Conservation (phyloP, 2,329 filamentous ascomycete species). For the Dactylonectria macrodidyma region DNA sequence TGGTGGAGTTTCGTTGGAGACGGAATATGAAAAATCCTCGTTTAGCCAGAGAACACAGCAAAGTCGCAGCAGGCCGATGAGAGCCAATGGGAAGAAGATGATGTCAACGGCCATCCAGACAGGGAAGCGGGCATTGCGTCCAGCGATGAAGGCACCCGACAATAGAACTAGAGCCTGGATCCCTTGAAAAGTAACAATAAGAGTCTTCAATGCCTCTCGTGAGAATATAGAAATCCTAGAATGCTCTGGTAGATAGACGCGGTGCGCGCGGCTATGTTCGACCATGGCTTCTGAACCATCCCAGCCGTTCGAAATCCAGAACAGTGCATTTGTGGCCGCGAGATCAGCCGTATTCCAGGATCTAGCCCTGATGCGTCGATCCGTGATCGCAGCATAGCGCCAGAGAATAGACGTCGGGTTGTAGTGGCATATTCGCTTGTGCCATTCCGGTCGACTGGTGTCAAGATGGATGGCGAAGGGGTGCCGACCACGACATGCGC, state of each 20-base stretch:
- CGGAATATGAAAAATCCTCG: too few relatives aligned
- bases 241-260: conserved; percentile 19
- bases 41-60: too few relatives aligned
- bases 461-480: conserved; percentile 22
- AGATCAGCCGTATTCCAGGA: conserved; percentile 26
- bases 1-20: too few relatives aligned
- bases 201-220: conserved; percentile 3
- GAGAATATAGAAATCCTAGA: background rate
- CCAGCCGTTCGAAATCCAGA: conserved; percentile 34
- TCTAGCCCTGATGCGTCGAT: conserved; percentile 21
- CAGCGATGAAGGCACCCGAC: background rate
- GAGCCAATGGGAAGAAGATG: too few relatives aligned
- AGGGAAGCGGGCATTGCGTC: too few relatives aligned
- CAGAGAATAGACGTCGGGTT: conserved; percentile 36
- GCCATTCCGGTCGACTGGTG: conserved; percentile 24
- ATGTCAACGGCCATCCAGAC: too few relatives aligned
- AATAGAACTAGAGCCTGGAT: conserved; percentile 13
- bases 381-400: conserved; percentile 26
- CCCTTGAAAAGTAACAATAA: conserved; percentile 26
- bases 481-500: conserved; percentile 31
- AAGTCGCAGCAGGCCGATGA: too few relatives aligned
- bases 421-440: conserved; percentile 32
- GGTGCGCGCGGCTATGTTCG: background rate
- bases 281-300: conserved; percentile 31
- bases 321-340: conserved; percentile 23